These are phyloP conservation scores for Exophiala sideris DNA, from an alignment of 2,329 filamentous ascomycete genomes.

Conservation along the genomic window DNA sequence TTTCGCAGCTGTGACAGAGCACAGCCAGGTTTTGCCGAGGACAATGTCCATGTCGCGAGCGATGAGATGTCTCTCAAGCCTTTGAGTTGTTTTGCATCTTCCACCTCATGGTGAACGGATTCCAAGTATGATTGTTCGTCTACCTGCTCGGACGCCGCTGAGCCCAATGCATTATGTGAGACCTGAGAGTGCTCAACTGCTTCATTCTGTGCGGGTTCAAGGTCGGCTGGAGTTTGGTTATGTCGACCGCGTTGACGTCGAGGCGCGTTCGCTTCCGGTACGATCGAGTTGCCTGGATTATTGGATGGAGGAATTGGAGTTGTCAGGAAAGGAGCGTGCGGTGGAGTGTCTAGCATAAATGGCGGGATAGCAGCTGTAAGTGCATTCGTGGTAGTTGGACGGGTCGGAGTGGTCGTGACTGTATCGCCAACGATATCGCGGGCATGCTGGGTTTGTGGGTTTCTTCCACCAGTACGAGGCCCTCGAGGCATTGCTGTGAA, in stretches of 20 bases:
- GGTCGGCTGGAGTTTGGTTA: constrained; percentile 19
- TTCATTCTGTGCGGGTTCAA: constrained; percentile 13
- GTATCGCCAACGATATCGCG: constrained; percentile 14
- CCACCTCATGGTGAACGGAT: constrained; percentile 24
- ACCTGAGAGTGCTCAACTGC: constrained; percentile 15
- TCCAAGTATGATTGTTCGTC: constrained; percentile 26
- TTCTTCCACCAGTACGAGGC: constrained; percentile 10
- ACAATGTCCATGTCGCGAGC: constrained; percentile 64
- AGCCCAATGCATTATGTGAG: constrained; percentile 17
- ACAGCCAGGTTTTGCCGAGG: constrained; percentile 60
- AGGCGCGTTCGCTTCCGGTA: constrained; percentile 18
- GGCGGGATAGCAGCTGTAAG: constrained; percentile 30
- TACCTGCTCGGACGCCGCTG: constrained; percentile 19
- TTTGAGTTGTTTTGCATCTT: constrained; percentile 24
- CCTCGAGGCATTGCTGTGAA: constrained; percentile 23
- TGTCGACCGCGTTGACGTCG: constrained; percentile 17
- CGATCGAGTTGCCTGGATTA: constrained; percentile 21
- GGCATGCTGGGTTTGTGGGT: constrained; percentile 17
- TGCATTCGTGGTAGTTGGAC: constrained; percentile 23
- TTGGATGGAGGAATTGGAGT: constrained; percentile 25
- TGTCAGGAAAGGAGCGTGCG: constrained; percentile 29
- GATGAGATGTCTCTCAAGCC: constrained; percentile 61
- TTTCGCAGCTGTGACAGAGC: constrained; percentile 58
- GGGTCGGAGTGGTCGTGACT: constrained; percentile 25
- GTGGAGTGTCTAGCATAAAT: constrained; percentile 31